These are phyloP conservation scores for Megacollybia marginata DNA, from an alignment of 768 basidiomycete species.

Conservation along the genomic window DNA sequence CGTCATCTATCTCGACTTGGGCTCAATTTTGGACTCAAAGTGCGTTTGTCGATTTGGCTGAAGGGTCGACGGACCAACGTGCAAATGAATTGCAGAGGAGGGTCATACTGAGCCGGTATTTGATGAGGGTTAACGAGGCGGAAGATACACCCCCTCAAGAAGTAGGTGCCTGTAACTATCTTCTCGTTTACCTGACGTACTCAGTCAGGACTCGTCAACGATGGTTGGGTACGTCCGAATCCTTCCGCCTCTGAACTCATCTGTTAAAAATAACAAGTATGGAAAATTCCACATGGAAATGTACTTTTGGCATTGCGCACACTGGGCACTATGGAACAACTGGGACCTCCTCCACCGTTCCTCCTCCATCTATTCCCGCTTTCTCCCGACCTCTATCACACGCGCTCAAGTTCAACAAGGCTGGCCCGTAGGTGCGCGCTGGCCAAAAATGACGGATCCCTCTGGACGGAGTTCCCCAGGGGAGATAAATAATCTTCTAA, in stretches of 20 bases:
- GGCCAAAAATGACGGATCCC: conserved; percentile 61
- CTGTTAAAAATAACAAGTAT: conserved; percentile 19
- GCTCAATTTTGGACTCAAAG: conserved; percentile 36
- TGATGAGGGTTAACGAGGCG: conserved; percentile 54
- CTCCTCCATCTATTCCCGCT: conserved; percentile 35
- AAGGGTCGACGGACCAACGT: conserved; percentile 39
- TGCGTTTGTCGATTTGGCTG: conserved; percentile 47
- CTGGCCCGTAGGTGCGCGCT: conserved; percentile 47
- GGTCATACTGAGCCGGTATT: conserved; percentile 47
- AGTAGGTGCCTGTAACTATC: conserved; percentile 22
- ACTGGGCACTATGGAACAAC: conserved; percentile 58
- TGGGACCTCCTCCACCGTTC: conserved; percentile 47
- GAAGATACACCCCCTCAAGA: conserved; percentile 51
- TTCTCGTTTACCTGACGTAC: conserved; percentile 1
- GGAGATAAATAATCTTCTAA: conserved; percentile 54
- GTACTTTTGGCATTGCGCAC: conserved; percentile 53
- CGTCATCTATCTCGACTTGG: conserved; percentile 35
- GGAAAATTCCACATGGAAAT: conserved; percentile 58
- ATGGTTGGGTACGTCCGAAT: conserved; percentile 41
- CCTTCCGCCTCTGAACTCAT: neutral
- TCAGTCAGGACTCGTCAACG: conserved; percentile 48
- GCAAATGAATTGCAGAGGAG: conserved; percentile 51
- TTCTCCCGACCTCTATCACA: conserved; percentile 35
- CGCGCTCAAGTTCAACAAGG: conserved; percentile 48
- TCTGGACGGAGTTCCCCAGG: conserved; percentile 50